Conservation (phyloP, 768 basidiomycete species). For the Leucogyrophana mollusca region DNA sequence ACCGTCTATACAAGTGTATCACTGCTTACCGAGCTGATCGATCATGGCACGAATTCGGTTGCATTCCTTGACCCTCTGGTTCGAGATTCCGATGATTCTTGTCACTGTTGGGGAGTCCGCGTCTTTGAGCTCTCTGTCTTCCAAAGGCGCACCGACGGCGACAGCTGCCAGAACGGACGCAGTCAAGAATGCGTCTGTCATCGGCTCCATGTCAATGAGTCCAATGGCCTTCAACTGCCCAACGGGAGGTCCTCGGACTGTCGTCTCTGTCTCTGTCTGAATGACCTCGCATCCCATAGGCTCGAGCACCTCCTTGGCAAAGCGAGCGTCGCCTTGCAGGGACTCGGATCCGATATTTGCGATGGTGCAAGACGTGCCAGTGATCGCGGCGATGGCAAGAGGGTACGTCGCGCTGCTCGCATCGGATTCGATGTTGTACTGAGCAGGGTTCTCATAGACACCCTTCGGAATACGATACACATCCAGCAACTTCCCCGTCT, state of each 20-base stretch:
- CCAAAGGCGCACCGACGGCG: constrained; percentile 43
- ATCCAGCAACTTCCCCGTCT: constrained; percentile 63
- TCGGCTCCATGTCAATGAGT: constrained; percentile 93
- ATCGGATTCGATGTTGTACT: constrained; percentile 92
- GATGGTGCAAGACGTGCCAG: constrained; percentile 95
- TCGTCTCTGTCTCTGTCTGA: constrained; percentile 87
- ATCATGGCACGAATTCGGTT: constrained; percentile 97
- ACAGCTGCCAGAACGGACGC: constrained; percentile 92
- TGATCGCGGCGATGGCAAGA: constrained; percentile 94
- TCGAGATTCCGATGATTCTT: constrained; percentile 91
- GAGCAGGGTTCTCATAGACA: constrained; percentile 71
- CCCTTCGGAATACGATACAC: constrained; percentile 86
- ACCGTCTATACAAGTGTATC: not conserved
- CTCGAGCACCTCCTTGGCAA: constrained; percentile 89
- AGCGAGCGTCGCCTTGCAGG: constrained; percentile 95
- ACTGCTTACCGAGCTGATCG: constrained; percentile 76
- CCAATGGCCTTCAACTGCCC: constrained; percentile 82
- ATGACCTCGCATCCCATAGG: constrained; percentile 93
- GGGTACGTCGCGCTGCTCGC: constrained; percentile 97
- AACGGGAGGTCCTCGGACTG: constrained; percentile 84
- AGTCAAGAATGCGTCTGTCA: constrained; percentile 99
- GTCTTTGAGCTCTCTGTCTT: constrained; percentile 44
- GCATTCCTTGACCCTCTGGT: constrained; percentile 98
- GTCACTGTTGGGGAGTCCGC: constrained; percentile 46
- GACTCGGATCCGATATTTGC: constrained; percentile 87